Base-by-base conservation (phyloP, 2,329 filamentous ascomycete species). In the Scorias spongiosa region DNA sequence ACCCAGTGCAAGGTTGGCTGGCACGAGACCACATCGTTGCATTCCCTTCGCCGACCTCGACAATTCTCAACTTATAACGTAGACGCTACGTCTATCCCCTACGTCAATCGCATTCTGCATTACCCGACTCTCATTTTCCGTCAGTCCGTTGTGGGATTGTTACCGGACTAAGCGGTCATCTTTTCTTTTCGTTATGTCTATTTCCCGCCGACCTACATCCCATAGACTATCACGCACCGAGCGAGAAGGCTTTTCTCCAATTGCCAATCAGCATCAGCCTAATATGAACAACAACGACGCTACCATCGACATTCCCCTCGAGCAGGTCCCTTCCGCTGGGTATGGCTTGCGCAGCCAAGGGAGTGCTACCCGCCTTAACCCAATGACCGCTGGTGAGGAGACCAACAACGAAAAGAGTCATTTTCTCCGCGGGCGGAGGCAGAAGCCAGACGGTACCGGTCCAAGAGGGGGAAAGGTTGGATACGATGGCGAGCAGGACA, bases 301-400 rank as follows among this genome's bases (percentile, higher is more conserved):
- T 38, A 75, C 73, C 20, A 74, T 74, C 52, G 71, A 79, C 51
- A 81, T 81, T 42, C 77, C 77, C 7, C 65, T 81, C 49, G 69
- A 74, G 51, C 68, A 66, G 40, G 71, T 78, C 36, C 60, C 66
- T 49, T 73, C 68, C 45, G 64, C 66, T 48, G 66, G 66, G 34
- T 64, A 62, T 37, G 65, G 53, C 9, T 46, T 53, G 8, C 49
- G 68, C 39, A 67, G 65, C 44, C 60, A 63, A 38, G 55, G 54
- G 29, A 53, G 55, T 46, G 61, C 58, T 15, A 56, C 61, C 9
- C 62, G 63, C 6, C 37, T 52, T 30, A 49, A 43, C 41, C 40
- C 46, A 17, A 46, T 44, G 26, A 48, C 56, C 47, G 29, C 48
- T 44, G 46, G 52, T 45, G 39, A 59, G 52, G 36, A 54, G 55